Conservation (phyloP, 2,329 filamentous ascomycete species). For the Ophiostoma novo-ulmi region DNA sequence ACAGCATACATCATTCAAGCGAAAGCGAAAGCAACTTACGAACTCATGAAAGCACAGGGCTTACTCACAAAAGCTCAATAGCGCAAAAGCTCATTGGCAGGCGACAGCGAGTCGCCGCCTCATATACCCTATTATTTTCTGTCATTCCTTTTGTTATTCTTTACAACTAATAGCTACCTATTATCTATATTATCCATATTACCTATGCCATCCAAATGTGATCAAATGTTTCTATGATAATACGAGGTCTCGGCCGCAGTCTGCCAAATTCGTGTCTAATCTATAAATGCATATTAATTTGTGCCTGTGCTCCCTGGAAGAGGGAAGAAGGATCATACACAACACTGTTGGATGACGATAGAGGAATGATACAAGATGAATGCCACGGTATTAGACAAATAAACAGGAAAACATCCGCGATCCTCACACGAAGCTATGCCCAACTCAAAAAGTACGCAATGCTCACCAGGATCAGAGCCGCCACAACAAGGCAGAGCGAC, state of each 20-base stretch:
- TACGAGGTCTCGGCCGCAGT: not conserved
- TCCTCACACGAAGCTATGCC: too few species aligned
- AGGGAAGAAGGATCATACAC: not conserved
- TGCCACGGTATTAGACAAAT: not conserved
- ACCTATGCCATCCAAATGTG: too few species aligned
- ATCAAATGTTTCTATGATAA: not conserved
- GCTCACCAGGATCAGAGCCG: not conserved
- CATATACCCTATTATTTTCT: slow-evolving; percentile 1
- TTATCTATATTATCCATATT: not conserved
- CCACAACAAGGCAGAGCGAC: not conserved
- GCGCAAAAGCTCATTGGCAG: slow-evolving; percentile 5
- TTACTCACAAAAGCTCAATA: not conserved
- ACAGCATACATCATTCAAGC: not conserved
- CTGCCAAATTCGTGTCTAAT: not conserved
- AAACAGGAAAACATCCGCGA: not conserved
- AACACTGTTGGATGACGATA: not conserved
- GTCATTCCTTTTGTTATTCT: not conserved
- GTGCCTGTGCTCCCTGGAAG: not conserved
- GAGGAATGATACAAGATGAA: not conserved
- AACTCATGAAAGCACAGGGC: slow-evolving; percentile 10
- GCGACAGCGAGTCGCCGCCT: slow-evolving; percentile 6
- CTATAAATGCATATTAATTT: not conserved
- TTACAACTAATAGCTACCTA: not conserved
- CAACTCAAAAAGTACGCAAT: not conserved
- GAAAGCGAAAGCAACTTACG: slow-evolving; percentile 5